phyloP scores from a whole-genome alignment of 306 rosid genomes.

The Benincasa hispida region DNA sequence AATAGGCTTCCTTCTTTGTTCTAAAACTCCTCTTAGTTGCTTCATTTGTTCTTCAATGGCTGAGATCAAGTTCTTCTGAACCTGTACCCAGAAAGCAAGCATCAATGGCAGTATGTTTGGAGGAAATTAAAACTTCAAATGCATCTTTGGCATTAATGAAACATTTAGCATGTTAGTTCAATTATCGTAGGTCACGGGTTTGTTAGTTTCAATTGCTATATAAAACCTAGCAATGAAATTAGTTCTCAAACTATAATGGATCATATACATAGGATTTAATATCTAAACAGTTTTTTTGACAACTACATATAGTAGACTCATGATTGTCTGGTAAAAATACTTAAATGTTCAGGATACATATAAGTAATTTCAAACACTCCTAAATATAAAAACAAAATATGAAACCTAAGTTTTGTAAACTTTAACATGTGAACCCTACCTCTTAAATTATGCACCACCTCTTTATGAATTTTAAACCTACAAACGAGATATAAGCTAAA shows the following conservation, averaged over 20 bases:
- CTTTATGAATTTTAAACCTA: not conserved
- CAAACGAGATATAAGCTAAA: not conserved
- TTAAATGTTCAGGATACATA: no score
- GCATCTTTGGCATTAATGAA: no score
- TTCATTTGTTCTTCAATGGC: slow-evolving; percentile 3
- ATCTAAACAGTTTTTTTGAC: no score
- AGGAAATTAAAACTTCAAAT: not conserved
- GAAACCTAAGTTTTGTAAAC: not conserved
- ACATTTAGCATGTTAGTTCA: not conserved
- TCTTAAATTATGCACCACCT: not conserved
- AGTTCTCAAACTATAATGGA: no score
- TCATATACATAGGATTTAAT: no score
- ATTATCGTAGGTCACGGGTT: no score
- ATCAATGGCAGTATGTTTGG: not conserved
- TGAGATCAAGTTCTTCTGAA: slow-evolving; percentile 17
- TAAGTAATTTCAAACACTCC: no score
- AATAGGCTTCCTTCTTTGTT: not conserved
- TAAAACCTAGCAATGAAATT: not conserved
- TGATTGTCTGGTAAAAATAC: no score
- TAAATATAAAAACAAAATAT: no score
- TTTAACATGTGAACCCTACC: not conserved
- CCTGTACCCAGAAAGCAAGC: slow-evolving; percentile 13
- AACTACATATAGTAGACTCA: no score
- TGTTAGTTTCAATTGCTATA: not conserved
- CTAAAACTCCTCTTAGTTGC: not conserved